These are phyloP conservation scores for Raddia distichophylla DNA, from an alignment of 176 grass and related monocot species.

Conservation along the genomic window DNA sequence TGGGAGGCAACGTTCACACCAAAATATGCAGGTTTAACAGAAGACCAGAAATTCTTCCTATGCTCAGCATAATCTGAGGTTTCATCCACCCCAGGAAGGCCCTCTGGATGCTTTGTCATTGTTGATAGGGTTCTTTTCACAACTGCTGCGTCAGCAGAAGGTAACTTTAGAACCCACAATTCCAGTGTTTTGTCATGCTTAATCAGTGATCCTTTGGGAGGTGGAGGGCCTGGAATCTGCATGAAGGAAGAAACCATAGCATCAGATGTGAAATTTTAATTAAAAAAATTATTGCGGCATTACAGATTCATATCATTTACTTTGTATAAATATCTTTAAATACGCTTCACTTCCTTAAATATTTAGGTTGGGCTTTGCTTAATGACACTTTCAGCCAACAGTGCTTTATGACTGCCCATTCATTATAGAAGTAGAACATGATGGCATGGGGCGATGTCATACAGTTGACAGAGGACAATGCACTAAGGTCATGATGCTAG, in stretches of 20 bases:
- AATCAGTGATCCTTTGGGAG: slow-evolving; percentile 72
- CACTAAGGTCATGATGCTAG: background rate
- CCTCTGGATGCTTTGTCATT: slow-evolving; percentile 61
- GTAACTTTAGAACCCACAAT: slow-evolving; percentile 76
- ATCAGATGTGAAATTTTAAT: slow-evolving; percentile 13
- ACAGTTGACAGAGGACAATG: background rate
- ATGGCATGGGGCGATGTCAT: background rate
- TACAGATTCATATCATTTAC: background rate
- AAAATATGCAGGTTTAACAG: slow-evolving; percentile 78
- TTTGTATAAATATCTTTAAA: background rate
- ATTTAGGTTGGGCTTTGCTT: background rate
- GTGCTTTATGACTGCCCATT: background rate
- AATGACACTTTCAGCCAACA: background rate
- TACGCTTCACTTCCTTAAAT: background rate
- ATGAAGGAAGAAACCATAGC: slow-evolving; percentile 25
- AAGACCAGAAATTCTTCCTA: slow-evolving; percentile 70
- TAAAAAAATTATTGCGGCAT: slow-evolving; percentile 1
- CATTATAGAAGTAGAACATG: slow-evolving; percentile 21
- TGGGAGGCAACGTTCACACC: slow-evolving; percentile 68
- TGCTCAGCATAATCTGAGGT: slow-evolving; percentile 45
- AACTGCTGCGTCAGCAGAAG: slow-evolving; percentile 78
- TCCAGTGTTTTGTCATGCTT: slow-evolving; percentile 63
- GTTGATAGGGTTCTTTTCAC: slow-evolving; percentile 73
- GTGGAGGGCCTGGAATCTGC: slow-evolving; percentile 85
- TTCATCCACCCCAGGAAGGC: slow-evolving; percentile 67